Base-by-base conservation (phyloP, 2,329 filamentous ascomycete genomes). In the Clarireedia monteithiana region DNA sequence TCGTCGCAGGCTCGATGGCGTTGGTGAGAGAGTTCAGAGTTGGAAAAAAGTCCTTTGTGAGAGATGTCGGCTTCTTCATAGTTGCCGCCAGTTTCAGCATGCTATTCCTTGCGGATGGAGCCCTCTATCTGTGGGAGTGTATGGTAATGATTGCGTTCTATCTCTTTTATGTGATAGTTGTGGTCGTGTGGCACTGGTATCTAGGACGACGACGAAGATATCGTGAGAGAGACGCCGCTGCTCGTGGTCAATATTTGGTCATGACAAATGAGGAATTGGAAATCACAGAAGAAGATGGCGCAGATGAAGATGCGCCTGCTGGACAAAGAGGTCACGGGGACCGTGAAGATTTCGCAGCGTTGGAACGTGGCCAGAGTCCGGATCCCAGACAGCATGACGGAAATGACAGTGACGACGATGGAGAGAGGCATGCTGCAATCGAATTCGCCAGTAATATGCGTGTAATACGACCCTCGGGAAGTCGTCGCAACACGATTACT, bases 1-100 rank as follows among this genome's bases (percentile, higher is more conserved):
- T 99, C 17, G 94, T 99, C 36, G 91, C 92, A 5, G 94, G 94
- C 15, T 95, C 91, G 55, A 99, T 99, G 94, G 94, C 92, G 14
- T 73, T 99, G 55, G 91, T 96, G n/a, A 82, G 89, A 61, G 94
- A 96, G 53, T 99, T 99, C 71, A 87, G 86, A 62, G 94, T 99
- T 52, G 88, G 89, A 53, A 86, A 85, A 65, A 89, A 87, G 70
- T 94, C 90, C 38, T 99, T 97, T 68, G 81, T 96, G 23, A 82
- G 94, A 62, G 94, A 99, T 67, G 87, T 97, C 10, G 81, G 84
- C 57, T 99, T 96, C 74, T 99, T 99, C 70, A 87, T 95, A 56
- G 77, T 89, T 12, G 89, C 94, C 1, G 86, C 94, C 15, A 79
- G 80, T 58, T 96, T 97, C 72, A 91, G 88, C 68, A 88, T 96